These are phyloP conservation scores for Buddleja alternifolia DNA, from an alignment of 257 asterid species.

Conservation along the genomic window DNA sequence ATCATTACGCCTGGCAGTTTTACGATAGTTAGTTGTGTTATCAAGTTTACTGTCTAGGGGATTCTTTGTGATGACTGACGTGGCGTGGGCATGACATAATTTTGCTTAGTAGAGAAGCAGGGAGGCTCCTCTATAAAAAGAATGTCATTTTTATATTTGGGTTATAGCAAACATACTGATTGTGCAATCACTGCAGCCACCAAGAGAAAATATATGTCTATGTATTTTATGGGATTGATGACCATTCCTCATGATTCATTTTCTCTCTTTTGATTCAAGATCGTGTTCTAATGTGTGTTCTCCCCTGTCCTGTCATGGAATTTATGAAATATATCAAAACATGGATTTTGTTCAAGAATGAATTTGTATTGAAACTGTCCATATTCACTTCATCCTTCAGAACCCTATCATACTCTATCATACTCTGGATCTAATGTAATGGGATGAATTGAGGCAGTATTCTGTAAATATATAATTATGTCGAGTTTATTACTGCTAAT, in stretches of 20 bases:
- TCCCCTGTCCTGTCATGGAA: no score
- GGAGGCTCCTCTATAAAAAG: background rate
- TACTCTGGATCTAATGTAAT: no score
- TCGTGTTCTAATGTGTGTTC: no score
- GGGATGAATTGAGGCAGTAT: no score
- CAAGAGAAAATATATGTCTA: background rate
- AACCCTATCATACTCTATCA: no score
- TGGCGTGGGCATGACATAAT: background rate
- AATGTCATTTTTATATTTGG: background rate
- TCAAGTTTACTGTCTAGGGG: background rate
- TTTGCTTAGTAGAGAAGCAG: background rate
- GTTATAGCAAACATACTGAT: background rate
- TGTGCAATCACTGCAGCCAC: conserved; percentile 3
- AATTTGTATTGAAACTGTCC: no score
- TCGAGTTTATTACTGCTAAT: no score
- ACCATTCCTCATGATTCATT: conserved; percentile 3
- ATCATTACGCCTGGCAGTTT: background rate
- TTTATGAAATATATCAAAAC: no score
- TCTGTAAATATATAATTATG: no score
- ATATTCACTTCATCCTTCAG: no score
- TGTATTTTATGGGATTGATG: background rate
- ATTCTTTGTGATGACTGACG: background rate
- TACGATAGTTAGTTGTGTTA: background rate
- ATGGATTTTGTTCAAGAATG: no score
- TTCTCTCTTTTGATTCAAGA: no score